phyloP scores from a whole-genome alignment of 2,329 filamentous ascomycete genomes.

The Biscogniauxia sp. region DNA sequence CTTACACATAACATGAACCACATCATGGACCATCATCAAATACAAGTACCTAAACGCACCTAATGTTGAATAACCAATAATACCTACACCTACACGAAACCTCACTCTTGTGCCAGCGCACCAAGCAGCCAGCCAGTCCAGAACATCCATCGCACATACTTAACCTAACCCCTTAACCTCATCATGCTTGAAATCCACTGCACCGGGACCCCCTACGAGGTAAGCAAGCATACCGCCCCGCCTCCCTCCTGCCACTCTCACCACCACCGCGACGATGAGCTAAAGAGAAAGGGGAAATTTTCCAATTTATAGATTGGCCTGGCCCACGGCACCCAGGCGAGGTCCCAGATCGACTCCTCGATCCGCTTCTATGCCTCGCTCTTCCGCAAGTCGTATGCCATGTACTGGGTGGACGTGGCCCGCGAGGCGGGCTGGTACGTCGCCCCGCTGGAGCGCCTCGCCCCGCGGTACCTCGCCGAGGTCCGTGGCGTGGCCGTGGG shows the following conservation, averaged over 20 bases:
- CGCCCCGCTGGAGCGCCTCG: constrained; percentile 37
- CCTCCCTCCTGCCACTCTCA: background rate
- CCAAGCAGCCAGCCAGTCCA: too few relatives aligned
- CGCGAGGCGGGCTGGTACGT: constrained; percentile 45
- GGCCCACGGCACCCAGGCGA: constrained; percentile 33
- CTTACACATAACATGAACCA: too few relatives aligned
- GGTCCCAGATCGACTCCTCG: constrained; percentile 31
- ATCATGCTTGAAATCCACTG: constrained; percentile 20
- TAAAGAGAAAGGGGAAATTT: too few relatives aligned
- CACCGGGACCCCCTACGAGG: constrained; percentile 17
- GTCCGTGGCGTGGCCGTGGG: constrained; percentile 54
- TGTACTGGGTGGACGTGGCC: constrained; percentile 33
- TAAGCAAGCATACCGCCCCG: constrained; percentile 4
- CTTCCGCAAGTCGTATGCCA: constrained; percentile 32
- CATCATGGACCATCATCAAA: too few relatives aligned
- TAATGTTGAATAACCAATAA: too few relatives aligned
- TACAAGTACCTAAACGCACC: too few relatives aligned
- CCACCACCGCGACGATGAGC: too few relatives aligned
- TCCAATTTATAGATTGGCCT: constrained; percentile 32
- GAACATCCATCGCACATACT: too few relatives aligned
- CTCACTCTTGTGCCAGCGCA: too few relatives aligned
- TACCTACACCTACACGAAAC: too few relatives aligned
- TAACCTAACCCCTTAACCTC: too few relatives aligned
- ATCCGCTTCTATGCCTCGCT: constrained; percentile 36
- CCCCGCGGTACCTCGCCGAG: constrained; percentile 40